Evolutionary conservation across 1,139 yeast species (phyloP).

Genomic region (Blastobotrys ciferrii): DNA sequence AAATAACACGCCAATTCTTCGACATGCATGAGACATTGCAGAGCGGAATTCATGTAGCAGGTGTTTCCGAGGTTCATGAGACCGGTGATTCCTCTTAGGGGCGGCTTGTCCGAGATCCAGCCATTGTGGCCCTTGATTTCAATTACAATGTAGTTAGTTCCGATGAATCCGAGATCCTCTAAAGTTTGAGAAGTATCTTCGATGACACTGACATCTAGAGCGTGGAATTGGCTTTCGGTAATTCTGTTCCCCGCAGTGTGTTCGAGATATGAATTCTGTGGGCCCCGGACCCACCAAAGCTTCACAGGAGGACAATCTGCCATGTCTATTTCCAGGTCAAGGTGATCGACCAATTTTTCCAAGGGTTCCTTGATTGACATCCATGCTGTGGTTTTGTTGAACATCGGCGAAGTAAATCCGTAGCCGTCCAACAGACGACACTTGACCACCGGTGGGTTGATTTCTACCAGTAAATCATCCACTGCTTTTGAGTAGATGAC

Average conservation of each 20-base stretch:
- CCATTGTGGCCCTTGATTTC: constrained; percentile 7
- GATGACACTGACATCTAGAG: not conserved
- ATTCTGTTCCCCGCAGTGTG: not conserved
- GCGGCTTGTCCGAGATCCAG: constrained; percentile 2
- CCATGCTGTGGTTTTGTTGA: not conserved
- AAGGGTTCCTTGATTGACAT: constrained; percentile 2
- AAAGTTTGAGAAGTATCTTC: constrained; percentile 7
- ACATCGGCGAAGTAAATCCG: not conserved
- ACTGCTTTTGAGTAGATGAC: not conserved
- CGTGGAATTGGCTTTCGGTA: constrained; percentile 5
- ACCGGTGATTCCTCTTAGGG: constrained; percentile 53
- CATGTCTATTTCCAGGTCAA: constrained; percentile 3
- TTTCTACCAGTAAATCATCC: constrained; percentile 4
- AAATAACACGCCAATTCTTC: constrained; percentile 84
- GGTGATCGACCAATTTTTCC: not conserved
- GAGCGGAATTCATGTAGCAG: constrained; percentile 95
- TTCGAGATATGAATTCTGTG: not conserved
- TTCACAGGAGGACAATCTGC: constrained; percentile 3
- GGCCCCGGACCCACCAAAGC: constrained; percentile 9
- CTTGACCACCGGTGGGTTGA: not conserved
- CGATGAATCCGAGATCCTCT: constrained; percentile 4
- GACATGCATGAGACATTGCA: constrained; percentile 84
- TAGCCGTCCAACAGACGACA: constrained; percentile 1
- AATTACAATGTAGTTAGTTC: constrained; percentile 5
- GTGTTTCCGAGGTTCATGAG: constrained; percentile 85